phyloP scores from a whole-genome alignment of 73 alveolate species.

The Breviolum minutum region DNA sequence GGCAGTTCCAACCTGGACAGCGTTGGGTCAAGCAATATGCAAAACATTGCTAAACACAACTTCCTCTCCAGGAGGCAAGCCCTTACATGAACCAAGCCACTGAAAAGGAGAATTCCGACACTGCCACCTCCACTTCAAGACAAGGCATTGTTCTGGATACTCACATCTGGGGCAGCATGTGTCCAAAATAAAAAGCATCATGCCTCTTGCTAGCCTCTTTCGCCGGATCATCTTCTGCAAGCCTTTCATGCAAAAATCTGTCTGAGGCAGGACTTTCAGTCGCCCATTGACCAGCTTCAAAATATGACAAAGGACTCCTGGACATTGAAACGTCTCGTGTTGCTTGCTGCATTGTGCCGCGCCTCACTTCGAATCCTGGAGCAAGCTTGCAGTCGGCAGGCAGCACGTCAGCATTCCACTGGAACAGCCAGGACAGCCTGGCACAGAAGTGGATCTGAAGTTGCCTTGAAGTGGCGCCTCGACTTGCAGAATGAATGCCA shows the following conservation, averaged over 20 bases:
- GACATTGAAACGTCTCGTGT: neutral
- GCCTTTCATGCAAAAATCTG: neutral
- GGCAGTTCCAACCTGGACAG: conserved; percentile 47
- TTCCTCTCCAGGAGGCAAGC: no score
- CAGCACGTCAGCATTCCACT: conserved; percentile 11
- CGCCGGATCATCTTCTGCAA: conserved; percentile 14
- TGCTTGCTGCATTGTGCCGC: neutral
- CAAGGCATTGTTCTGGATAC: neutral
- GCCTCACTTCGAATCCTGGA: conserved; percentile 43
- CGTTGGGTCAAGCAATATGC: neutral
- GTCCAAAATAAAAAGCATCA: neutral
- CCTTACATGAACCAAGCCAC: neutral
- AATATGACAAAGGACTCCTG: no score
- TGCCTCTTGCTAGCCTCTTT: conserved; percentile 2
- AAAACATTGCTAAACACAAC: no score
- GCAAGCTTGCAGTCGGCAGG: neutral
- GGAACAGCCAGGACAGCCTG: conserved; percentile 73
- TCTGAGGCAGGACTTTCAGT: neutral
- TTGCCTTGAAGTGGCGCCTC: no score
- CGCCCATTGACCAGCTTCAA: neutral
- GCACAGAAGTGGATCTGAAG: neutral
- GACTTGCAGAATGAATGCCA: no score
- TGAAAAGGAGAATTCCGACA: conserved; percentile 41
- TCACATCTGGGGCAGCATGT: no score
- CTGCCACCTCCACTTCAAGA: neutral